These are phyloP conservation scores for Vararia minispora DNA, from an alignment of 768 basidiomycete genomes.

Conservation along the genomic window DNA sequence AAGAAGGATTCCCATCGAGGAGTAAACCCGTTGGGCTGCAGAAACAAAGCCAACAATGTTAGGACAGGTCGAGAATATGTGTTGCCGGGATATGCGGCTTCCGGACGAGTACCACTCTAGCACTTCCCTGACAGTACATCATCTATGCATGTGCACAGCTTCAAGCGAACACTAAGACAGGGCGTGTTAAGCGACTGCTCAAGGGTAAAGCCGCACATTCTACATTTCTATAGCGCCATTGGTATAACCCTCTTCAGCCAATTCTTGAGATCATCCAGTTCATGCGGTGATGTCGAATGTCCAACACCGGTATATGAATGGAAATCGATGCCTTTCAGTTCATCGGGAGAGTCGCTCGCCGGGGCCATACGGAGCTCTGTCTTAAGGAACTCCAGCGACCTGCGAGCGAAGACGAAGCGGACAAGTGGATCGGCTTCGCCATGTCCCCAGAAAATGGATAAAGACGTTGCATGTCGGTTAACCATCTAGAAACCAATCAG, in stretches of 20 bases:
- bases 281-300: conserved; percentile 54
- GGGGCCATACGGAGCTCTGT: conserved; percentile 38
- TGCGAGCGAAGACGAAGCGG: conserved; percentile 37
- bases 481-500: conserved; percentile 37
- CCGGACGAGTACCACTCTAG: too few species aligned
- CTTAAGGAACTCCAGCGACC: conserved; percentile 47
- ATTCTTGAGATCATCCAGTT: conserved; percentile 55
- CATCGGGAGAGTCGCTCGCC: conserved; percentile 20
- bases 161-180: too few species aligned
- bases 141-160: too few species aligned
- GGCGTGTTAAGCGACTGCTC: too few species aligned
- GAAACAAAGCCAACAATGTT: too few species aligned
- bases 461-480: conserved; percentile 42
- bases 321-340: conserved; percentile 50
- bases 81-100: too few species aligned
- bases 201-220: too few species aligned
- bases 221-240: too few species aligned
- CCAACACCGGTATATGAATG: conserved; percentile 55
- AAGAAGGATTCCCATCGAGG: too few species aligned
- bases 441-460: conserved; percentile 84
- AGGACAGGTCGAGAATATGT: too few species aligned
- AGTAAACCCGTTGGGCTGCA: too few species aligned
- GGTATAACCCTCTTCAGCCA: conserved; percentile 61
- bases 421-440: conserved; percentile 72
- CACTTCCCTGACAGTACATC: too few species aligned